A percentile compares a stretch with the other conserved stretches of the same genome.
phyloP scores from a whole-genome alignment of 2,329 filamentous ascomycete species.

The Blastomyces gilchristii region DNA sequence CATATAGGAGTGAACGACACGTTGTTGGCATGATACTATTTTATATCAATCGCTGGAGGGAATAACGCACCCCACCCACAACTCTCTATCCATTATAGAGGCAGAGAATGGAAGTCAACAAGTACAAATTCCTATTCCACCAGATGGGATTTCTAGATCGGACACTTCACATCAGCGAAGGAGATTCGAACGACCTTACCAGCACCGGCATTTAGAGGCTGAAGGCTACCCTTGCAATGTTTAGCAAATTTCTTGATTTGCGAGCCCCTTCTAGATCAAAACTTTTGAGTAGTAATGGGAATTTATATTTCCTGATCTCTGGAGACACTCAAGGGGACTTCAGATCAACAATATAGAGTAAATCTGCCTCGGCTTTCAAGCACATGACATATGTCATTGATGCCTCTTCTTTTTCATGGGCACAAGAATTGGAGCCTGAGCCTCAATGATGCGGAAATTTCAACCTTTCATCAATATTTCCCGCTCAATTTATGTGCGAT shows the following conservation, averaged over 20 bases:
- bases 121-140: background rate
- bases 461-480: background rate
- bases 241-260: background rate
- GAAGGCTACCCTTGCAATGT: background rate
- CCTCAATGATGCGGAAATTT: background rate
- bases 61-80: too few species aligned
- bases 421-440: background rate
- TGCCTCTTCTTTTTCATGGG: background rate
- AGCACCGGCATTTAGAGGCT: background rate
- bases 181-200: background rate
- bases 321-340: background rate
- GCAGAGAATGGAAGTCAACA: background rate
- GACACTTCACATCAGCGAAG: too few species aligned
- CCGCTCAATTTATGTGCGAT: background rate
- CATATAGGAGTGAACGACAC: background rate
- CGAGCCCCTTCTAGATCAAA: background rate
- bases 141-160: background rate
- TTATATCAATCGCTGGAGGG: background rate
- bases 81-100: background rate
- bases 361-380: background rate
- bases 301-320: too few species aligned
- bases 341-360: background rate
- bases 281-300: too few species aligned
- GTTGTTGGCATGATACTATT: background rate
- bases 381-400: background rate